These are phyloP conservation scores for Vickermania spadyakhi DNA, from an alignment of 208 protist species.

Conservation along the genomic window DNA sequence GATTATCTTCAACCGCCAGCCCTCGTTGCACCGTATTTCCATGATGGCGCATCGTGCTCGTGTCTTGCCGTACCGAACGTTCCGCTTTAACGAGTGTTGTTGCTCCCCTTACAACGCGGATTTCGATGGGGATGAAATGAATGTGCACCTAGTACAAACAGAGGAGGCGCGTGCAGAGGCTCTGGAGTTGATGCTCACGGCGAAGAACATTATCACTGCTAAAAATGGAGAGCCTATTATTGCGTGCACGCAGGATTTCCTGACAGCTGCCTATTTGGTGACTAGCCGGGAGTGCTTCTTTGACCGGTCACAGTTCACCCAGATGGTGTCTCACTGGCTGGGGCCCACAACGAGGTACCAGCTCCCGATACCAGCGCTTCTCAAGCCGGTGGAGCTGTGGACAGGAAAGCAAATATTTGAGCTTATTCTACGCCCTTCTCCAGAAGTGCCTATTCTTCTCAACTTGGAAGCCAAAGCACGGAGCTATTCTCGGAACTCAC, in stretches of 20 bases:
- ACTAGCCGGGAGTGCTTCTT: conserved; percentile 96
- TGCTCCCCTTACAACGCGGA: conserved; percentile 99
- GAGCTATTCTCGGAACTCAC: conserved; percentile 63
- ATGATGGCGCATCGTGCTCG: conserved; percentile 98
- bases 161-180: conserved; percentile 98
- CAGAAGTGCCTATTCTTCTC: conserved; percentile 47
- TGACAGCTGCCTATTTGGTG: conserved; percentile 96
- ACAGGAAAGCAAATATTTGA: conserved; percentile 99
- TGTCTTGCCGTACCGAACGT: conserved; percentile 96
- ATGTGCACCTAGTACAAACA: conserved; percentile 99
- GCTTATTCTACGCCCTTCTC: conserved; percentile 84
- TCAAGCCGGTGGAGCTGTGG: conserved; percentile 97
- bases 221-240: conserved; percentile 98
- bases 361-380: conserved; percentile 94
- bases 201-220: conserved; percentile 98
- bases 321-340: conserved; percentile 88
- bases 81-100: conserved; percentile 99
- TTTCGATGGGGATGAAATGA: conserved; percentile 99
- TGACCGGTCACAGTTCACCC: conserved; percentile 83
- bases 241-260: conserved; percentile 98
- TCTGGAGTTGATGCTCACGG: conserved; percentile 92
- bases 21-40: conserved; percentile 98
- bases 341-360: conserved; percentile 61
- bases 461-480: conserved; percentile 90
- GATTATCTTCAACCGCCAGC: conserved; percentile 99